Base-by-base conservation (phyloP, 495 filamentous ascomycete genomes). In the Podospora pseudocomata region DNA sequence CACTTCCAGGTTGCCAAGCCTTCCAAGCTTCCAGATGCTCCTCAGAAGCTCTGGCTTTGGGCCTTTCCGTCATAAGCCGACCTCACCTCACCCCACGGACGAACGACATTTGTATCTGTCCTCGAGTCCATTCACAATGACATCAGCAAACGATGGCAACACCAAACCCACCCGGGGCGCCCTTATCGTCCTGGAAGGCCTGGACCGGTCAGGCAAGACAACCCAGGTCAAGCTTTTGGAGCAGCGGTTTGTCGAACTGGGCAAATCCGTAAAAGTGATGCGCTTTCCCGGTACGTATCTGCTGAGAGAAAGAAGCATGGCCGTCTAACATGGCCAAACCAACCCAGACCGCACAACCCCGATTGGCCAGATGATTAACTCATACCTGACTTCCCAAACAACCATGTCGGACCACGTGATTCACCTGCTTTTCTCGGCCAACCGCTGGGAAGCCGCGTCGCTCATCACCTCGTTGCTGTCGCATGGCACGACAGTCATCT, bases 141-240 rank as follows among this genome's bases (percentile, higher is more conserved):
- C 55, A 26, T 26, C 55, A 20, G 18, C 55, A 58, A 4, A 58
- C 13, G 13, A 58, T 18, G 18, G 3, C 27, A 18, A 34, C 9
- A 30, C 27, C 60, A 28, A 19, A 0, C 61, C 61, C 3, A 64
- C 73, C 71, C 86, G 92, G 71, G 92, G 92, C 61, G 85, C 90
- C 39, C 87, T 99, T 55, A 88, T 98, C 60, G 91, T 95, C 19
- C 89, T 99, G 66, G 95, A 99, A 80, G 95, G 95, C 28, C 86
- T 99, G 65, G 95, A 99, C 75, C 90, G 92, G 67, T 91, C 94
- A 53, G 95, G 95, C 55, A 99, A 99, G 84, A 95, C 94, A 4
- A 97, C 94, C 34, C 95, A 99, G 83, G 93, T 92, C 71, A 85
- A 90, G 67, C 82, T 87, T 65, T 82, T 99, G 65, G 88, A 76